Conservation (phyloP, 2,329 filamentous ascomycete species). For the Arthrobotrys entomopaga region DNA sequence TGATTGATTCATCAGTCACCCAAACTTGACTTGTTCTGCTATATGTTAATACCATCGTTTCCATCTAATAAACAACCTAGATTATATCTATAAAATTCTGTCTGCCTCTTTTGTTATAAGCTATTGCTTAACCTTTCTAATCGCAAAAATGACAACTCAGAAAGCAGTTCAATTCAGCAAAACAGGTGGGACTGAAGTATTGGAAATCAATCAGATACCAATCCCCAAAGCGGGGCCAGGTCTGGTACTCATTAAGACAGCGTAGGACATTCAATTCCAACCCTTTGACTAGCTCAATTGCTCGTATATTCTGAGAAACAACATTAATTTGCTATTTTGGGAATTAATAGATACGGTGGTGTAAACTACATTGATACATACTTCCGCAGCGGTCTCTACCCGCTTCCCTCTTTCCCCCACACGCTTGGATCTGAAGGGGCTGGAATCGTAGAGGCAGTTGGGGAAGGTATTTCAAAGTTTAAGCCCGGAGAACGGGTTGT, state of each 20-base stretch:
- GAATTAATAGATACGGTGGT: slow-evolving; percentile 68
- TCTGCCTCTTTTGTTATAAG: background rate
- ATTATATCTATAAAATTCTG: background rate
- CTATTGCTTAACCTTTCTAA: slow-evolving; percentile 9
- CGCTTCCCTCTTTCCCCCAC: slow-evolving; percentile 73
- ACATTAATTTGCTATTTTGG: background rate
- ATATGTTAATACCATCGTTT: no score
- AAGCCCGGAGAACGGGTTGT: slow-evolving; percentile 76
- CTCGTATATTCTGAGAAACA: background rate
- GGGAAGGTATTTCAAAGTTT: slow-evolving; percentile 65
- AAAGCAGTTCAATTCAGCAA: slow-evolving; percentile 77
- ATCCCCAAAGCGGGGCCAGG: slow-evolving; percentile 75
- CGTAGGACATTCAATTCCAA: slow-evolving; percentile 59
- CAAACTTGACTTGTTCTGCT: no score
- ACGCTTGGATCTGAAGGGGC: slow-evolving; percentile 82
- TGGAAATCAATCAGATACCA: slow-evolving; percentile 75
- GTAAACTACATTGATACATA: slow-evolving; percentile 95
- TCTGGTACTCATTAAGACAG: slow-evolving; percentile 82
- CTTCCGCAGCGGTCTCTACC: slow-evolving; percentile 86
- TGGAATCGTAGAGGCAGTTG: slow-evolving; percentile 74
- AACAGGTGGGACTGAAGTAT: slow-evolving; percentile 76
- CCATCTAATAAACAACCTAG: no score
- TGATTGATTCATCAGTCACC: no score
- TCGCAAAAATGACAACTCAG: slow-evolving; percentile 67
- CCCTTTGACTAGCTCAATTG: background rate